Percentiles rank a stretch among this genome's conserved stretches.
phyloP scores from a whole-genome alignment of 2,329 filamentous ascomycete species.

The Phyllosticta ampelicida region DNA sequence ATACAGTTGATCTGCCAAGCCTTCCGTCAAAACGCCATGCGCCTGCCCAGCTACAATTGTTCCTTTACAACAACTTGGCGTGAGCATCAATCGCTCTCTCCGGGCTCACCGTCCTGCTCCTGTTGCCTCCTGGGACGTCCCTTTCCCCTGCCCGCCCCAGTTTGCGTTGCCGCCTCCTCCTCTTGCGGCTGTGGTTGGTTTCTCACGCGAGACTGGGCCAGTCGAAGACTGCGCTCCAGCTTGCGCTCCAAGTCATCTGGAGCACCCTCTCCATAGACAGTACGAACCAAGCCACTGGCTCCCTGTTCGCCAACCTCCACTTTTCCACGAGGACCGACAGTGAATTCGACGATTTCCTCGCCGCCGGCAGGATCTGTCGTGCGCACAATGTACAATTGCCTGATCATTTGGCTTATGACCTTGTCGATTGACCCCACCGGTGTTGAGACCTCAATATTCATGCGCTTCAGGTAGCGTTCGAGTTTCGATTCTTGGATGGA shows the following conservation, averaged over 20 bases:
- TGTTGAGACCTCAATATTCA: conserved; percentile 66
- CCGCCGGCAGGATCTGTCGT: conserved; percentile 57
- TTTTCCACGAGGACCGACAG: conserved; percentile 74
- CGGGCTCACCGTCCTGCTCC: background rate
- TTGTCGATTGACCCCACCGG: conserved; percentile 64
- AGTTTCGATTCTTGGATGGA: conserved; percentile 68
- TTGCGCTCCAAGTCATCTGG: conserved; percentile 22
- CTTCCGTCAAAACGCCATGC: conserved; percentile 1
- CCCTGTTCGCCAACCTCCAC: conserved; percentile 72
- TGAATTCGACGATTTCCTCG: conserved; percentile 69
- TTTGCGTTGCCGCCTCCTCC: background rate
- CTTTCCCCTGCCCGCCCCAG: background rate
- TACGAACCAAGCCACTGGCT: conserved; percentile 56
- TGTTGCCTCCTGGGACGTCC: background rate
- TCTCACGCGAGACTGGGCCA: background rate
- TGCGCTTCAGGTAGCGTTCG: conserved; percentile 58
- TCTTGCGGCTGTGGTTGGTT: background rate
- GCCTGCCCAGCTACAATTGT: background rate
- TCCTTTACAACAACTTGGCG: background rate
- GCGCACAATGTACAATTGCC: conserved; percentile 73
- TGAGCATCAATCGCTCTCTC: conserved; percentile 4
- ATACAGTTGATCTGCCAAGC: background rate
- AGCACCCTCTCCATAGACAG: conserved; percentile 38
- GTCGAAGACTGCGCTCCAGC: conserved; percentile 23
- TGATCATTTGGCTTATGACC: conserved; percentile 62